These are phyloP conservation scores for Pestalotiopsis sp. DNA, from an alignment of 2,329 filamentous ascomycete genomes.

Conservation along the genomic window DNA sequence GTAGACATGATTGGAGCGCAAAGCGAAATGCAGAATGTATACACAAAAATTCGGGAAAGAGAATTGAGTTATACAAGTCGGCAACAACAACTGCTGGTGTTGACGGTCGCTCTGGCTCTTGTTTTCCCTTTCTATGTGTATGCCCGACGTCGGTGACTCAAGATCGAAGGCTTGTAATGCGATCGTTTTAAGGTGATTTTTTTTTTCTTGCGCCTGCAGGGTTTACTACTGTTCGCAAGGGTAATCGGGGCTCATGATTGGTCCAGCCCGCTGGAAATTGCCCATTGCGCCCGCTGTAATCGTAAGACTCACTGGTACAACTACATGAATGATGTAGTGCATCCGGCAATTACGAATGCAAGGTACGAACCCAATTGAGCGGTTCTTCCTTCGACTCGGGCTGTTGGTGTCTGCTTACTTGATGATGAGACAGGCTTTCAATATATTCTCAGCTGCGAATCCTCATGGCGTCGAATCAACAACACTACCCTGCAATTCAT, in stretches of 20 bases:
- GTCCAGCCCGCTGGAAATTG: neutral
- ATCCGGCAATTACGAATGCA: neutral
- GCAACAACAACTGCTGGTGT: neutral
- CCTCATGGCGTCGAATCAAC: neutral
- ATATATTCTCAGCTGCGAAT: neutral
- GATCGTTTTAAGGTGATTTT: neutral
- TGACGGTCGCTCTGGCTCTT: neutral
- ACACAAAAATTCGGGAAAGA: neutral
- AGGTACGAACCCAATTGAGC: neutral
- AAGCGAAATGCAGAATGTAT: neutral
- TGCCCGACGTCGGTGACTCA: constrained; percentile 1
- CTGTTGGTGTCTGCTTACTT: neutral
- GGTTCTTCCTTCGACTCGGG: neutral
- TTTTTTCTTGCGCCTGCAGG: constrained; percentile 1
- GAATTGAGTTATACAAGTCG: neutral
- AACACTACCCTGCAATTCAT: neutral
- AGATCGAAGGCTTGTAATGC: neutral
- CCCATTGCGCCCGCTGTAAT: neutral
- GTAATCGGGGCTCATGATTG: neutral
- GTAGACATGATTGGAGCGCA: constrained; percentile 71
- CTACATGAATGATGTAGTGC: neutral
- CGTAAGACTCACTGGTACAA: neutral
- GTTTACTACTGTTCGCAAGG: constrained; percentile 3
- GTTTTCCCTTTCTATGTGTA: neutral
- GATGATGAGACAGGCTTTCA: neutral